Base-by-base conservation (phyloP, 176 grass and related monocot genomes). In the Aegilops bicornis region DNA sequence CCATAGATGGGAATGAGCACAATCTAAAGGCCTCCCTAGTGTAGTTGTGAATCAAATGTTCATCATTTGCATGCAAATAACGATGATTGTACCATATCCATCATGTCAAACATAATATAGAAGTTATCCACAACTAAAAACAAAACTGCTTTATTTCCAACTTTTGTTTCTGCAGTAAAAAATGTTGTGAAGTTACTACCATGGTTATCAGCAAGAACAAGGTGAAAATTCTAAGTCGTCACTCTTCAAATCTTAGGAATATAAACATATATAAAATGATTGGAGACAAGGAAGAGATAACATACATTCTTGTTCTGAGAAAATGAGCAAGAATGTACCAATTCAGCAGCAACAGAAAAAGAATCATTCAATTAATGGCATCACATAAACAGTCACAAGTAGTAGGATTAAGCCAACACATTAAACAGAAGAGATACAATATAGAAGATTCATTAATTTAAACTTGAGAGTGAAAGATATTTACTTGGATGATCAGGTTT, bases 401-500 rank as follows among this genome's bases (percentile, higher is more conserved):
- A 47, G 22, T 40, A 50, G 10, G 56, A 36, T 60, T 37, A 52
- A 37, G 40, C 77, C 31, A 70, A 79, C n/a, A 15, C 16, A 33
- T 72, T 12, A 32, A 77, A 63, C 8, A 17, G 30, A 76, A 74
- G 10, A 40, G 24, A 80, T 13, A 81, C 36, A 65, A 25, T 11
- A 85, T 23, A 58, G 23, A 84, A 64, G 10, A 84, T 73, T 30
- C 47, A 27, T 17, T 82, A 79, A 80, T 13, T 61, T 31, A 32
- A 80, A 69, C 50, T 79, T 67, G 25, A 69, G 37, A 69, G 10
- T 42, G 43, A 22, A 33, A 83, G 27, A 76, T 59, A 86, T 36
- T 62, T 92, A 98, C 95, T 91, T 85, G 93, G 95, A 88, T 93
- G 95, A 90, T 95, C 94, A 59, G 95, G 95, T 94, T 98, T 98